phyloP scores from a whole-genome alignment of 202 grass and related monocot genomes.

The Alloteropsis angusta region DNA sequence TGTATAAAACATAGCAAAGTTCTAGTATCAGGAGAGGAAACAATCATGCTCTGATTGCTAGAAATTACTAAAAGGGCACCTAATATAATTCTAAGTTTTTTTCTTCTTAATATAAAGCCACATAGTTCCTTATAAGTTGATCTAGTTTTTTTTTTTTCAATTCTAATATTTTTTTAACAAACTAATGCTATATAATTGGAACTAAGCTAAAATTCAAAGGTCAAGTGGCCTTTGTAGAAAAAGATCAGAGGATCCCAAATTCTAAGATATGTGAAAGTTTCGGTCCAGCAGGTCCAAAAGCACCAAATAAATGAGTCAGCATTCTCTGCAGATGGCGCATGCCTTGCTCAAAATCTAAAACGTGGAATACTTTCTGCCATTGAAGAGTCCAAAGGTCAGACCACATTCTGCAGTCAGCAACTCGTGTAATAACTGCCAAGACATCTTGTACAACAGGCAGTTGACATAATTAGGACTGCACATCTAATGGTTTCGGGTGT shows the following conservation, averaged over 20 bases:
- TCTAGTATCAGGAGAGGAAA: neutral
- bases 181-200: neutral
- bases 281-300: constrained; percentile 5
- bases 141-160: no score
- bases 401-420: constrained; percentile 5
- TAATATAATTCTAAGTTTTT: neutral
- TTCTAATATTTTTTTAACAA: neutral
- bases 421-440: neutral
- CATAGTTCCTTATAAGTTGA: no score
- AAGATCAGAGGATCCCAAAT: neutral
- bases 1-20: neutral
- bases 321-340: constrained; percentile 29
- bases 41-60: neutral
- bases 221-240: constrained; percentile 4
- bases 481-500: neutral
- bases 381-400: constrained; percentile 1
- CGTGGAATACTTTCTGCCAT: constrained; percentile 20
- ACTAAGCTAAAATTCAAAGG: neutral
- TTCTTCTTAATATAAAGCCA: no score
- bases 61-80: neutral
- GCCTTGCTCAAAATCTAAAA: constrained; percentile 30
- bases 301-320: constrained; percentile 16
- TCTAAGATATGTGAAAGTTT: constrained; percentile 21
- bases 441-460: neutral
- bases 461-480: neutral